Percentiles rank a stretch among this genome's conserved stretches.
Conservation (phyloP, 192 early-diverging fungal species). For the Backusella sp. region DNA sequence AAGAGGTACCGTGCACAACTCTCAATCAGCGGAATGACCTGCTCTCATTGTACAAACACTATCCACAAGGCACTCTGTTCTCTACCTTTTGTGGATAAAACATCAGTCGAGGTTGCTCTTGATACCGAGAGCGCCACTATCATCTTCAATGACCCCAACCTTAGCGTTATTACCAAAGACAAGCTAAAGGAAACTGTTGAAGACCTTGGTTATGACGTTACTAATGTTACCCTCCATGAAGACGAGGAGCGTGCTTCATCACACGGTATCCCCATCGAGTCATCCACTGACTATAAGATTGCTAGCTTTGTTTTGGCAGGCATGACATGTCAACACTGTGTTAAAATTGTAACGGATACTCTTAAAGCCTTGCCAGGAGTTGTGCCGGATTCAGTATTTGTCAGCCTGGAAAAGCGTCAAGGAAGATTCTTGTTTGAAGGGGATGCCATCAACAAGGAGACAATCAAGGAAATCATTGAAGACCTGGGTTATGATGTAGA, state of each 20-base stretch:
- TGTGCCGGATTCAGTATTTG: slow-evolving; percentile 48
- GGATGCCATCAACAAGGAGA: slow-evolving; percentile 25
- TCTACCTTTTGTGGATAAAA: background rate
- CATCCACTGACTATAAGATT: background rate
- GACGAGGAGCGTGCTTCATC: background rate
- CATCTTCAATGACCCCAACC: background rate
- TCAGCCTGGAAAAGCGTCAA: slow-evolving; percentile 66
- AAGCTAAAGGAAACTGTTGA: background rate
- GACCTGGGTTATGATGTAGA: slow-evolving; percentile 74
- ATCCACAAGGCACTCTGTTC: slow-evolving; percentile 11
- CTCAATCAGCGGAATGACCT: slow-evolving; percentile 33
- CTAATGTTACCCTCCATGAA: background rate
- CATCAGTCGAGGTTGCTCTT: slow-evolving; percentile 13
- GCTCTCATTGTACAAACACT: slow-evolving; percentile 25
- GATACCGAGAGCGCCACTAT: slow-evolving; percentile 5
- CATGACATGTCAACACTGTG: slow-evolving; percentile 89
- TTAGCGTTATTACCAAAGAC: background rate
- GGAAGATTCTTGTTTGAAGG: slow-evolving; percentile 52
- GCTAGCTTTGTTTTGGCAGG: slow-evolving; percentile 50
- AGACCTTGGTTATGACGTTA: slow-evolving; percentile 28
- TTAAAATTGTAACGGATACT: slow-evolving; percentile 61
- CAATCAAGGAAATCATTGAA: slow-evolving; percentile 58
- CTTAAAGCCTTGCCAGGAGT: slow-evolving; percentile 54
- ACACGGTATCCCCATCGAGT: background rate
- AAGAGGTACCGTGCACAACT: background rate